Conservation (phyloP, 2,329 filamentous ascomycete species). For the Xylaria sp. region DNA sequence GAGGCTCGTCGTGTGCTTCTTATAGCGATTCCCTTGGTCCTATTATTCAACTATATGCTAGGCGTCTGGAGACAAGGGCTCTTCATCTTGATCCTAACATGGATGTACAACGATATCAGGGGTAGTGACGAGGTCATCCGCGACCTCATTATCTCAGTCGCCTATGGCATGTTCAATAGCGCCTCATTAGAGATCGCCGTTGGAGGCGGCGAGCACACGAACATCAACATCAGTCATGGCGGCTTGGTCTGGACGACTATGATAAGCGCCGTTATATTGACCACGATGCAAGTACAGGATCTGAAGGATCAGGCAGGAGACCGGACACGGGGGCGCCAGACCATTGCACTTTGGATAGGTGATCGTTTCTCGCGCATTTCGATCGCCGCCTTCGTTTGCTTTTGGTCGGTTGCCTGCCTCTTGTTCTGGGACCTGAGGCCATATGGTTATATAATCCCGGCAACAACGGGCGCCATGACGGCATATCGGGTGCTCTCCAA, state of each 20-base stretch:
- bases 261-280: slow-evolving; percentile 44
- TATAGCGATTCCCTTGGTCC: slow-evolving; percentile 38
- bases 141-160: slow-evolving; percentile 42
- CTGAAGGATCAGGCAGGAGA: slow-evolving; percentile 46
- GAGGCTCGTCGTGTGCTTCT: slow-evolving; percentile 46
- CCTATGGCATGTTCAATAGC: slow-evolving; percentile 44
- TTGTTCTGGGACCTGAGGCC: slow-evolving; percentile 37
- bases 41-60: slow-evolving; percentile 40
- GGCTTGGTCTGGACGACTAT: slow-evolving; percentile 42
- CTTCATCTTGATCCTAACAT: slow-evolving; percentile 41
- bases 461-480: slow-evolving; percentile 28
- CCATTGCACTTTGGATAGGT: slow-evolving; percentile 42
- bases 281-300: slow-evolving; percentile 47
- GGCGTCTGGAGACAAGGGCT: slow-evolving; percentile 43
- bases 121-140: slow-evolving; percentile 43
- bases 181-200: slow-evolving; percentile 42
- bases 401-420: slow-evolving; percentile 38
- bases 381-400: slow-evolving; percentile 38
- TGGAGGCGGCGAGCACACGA: slow-evolving; percentile 37
- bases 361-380: slow-evolving; percentile 39
- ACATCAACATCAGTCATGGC: slow-evolving; percentile 32
- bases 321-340: slow-evolving; percentile 41
- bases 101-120: slow-evolving; percentile 46
- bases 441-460: slow-evolving; percentile 30
- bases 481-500: slow-evolving; percentile 34